phyloP scores from a whole-genome alignment of 129 eudicot genomes.

The Flaveria brownii region DNA sequence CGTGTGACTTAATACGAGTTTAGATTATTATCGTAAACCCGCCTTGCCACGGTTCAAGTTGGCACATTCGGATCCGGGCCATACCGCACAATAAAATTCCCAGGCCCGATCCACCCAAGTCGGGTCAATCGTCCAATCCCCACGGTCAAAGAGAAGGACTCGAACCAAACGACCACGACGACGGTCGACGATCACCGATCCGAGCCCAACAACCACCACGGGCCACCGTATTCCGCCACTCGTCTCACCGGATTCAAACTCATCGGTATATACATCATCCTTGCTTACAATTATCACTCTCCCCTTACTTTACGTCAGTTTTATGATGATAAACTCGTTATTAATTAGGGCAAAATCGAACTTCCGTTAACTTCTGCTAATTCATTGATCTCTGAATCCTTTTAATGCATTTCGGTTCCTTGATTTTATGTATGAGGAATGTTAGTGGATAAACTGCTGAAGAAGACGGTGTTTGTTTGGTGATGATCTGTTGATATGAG shows the following conservation, averaged over 20 bases:
- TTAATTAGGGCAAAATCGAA: conserved; percentile 11
- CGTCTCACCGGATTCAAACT: background rate
- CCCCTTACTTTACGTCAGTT: background rate
- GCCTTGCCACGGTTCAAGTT: background rate
- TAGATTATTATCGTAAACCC: too few relatives aligned
- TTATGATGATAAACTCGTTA: background rate
- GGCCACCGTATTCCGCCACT: background rate
- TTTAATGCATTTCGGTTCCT: background rate
- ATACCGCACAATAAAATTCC: background rate
- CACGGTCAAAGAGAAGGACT: background rate
- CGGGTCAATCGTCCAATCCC: conserved; percentile 15
- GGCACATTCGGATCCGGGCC: background rate
- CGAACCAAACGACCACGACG: background rate
- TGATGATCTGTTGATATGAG: conserved; percentile 66
- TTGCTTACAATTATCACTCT: background rate
- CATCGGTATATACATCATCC: background rate
- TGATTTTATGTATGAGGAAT: background rate
- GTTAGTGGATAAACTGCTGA: background rate
- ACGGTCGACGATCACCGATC: conserved; percentile 12
- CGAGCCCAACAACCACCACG: background rate
- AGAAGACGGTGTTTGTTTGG: conserved; percentile 22
- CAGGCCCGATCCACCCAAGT: conserved; percentile 15
- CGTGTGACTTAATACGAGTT: too few relatives aligned
- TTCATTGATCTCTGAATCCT: background rate
- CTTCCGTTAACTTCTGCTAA: background rate